Conservation (phyloP, 2,329 filamentous ascomycete genomes). For the Hysterium pulicare region DNA sequence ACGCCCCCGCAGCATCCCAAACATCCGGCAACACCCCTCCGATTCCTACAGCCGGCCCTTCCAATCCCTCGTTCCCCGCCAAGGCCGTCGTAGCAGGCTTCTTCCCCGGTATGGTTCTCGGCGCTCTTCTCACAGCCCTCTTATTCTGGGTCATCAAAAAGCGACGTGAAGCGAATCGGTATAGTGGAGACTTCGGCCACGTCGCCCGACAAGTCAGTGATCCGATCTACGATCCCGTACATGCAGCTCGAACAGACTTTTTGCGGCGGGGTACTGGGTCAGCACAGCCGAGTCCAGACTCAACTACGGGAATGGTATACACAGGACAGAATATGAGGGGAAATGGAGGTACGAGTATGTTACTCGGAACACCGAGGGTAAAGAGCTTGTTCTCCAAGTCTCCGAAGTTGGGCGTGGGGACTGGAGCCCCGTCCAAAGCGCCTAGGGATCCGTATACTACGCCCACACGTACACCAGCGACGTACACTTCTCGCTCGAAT, state of each 20-base stretch:
- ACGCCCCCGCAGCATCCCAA: constrained; percentile 23
- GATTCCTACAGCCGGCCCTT: constrained; percentile 4
- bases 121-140: constrained; percentile 28
- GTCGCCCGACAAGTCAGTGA: constrained; percentile 37
- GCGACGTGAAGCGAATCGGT: constrained; percentile 30
- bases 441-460: constrained; percentile 30
- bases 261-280: constrained; percentile 30
- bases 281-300: constrained; percentile 21
- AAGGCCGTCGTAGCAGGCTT: constrained; percentile 38
- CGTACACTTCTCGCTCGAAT: constrained; percentile 11
- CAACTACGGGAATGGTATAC: constrained; percentile 22
- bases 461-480: constrained; percentile 23
- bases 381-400: constrained; percentile 3
- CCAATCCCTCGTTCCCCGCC: constrained; percentile 25
- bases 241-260: constrained; percentile 35
- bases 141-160: constrained; percentile 34
- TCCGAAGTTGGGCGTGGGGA: constrained; percentile 13
- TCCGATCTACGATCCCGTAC: constrained; percentile 37
- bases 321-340: background rate
- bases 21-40: constrained; percentile 5
- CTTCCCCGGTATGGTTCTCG: constrained; percentile 36
- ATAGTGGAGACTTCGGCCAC: constrained; percentile 37
- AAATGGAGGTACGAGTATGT: background rate
- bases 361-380: background rate
- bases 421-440: constrained; percentile 19